Base-by-base conservation (phyloP, 768 basidiomycete genomes). In the Suillus discolor region DNA sequence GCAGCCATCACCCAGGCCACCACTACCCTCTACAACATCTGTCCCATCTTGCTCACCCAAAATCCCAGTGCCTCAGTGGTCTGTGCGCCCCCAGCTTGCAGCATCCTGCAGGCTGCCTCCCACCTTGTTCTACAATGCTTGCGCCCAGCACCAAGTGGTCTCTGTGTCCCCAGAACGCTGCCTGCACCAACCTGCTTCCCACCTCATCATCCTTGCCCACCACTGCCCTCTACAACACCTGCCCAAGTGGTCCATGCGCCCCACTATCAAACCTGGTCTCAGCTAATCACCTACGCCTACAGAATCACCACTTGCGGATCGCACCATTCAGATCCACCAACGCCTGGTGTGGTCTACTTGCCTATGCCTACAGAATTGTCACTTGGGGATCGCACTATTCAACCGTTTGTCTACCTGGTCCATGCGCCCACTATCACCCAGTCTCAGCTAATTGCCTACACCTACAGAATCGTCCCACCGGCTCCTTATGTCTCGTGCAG, bases 261-360 rank as follows among this genome's bases (percentile, higher is more conserved):
- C 45, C 20, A 45, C 45, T 45, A n/a, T 20, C 45, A 42, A 45
- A 20, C 87, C 88, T 0, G 77, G 80, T n/a, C 83, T 89, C 42
- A 83, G 80, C 15, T 85, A 85, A 57, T 88, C 87, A 0, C 88
- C 88, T 0, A 82, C 85, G 0, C 83, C 86, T 5, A 87, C 86
- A 1, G 87, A 85, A 64, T 87, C 84, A 0, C 83, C 83, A 9
- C 76, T 81, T 54, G 83, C 81, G 42, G 85, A 87, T 68, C 81
- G 81, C 23, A 87, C 85, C 0, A 78, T 42, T 41, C 41, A 16
- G 41, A 41, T 36, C 36, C 36, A 36, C 36, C 9, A 36, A 36
- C 9, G 11, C 36, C 36, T 36, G 36, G 36, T 36, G 36, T 36
- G 36, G 9, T 36, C 36, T 36, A 39, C 13, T 39, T 39, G 38